These are phyloP conservation scores for Gonium pectorale DNA, from an alignment of 139 green algal genomes.

Conservation along the genomic window DNA sequence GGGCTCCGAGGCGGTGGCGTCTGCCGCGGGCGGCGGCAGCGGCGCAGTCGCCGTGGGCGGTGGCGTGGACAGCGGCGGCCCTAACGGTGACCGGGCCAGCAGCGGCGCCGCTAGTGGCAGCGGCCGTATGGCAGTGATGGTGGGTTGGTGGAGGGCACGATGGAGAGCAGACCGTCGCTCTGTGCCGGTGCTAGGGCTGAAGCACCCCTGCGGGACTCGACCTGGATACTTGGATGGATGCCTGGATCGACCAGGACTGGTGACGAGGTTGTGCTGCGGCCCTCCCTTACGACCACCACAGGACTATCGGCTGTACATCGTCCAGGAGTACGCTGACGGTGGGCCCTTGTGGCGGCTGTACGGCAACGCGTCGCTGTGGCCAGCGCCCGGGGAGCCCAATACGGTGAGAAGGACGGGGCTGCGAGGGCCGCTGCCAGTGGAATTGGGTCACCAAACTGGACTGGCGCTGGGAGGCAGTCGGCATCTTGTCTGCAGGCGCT, in stretches of 20 bases:
- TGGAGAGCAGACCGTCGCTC: too few relatives aligned
- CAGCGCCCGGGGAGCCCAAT: background rate
- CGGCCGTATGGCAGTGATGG: background rate
- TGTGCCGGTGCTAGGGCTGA: too few relatives aligned
- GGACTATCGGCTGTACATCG: slow-evolving; percentile 58
- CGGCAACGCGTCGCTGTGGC: background rate
- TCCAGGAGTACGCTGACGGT: slow-evolving; percentile 53
- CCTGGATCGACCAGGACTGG: background rate
- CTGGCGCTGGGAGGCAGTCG: too few relatives aligned
- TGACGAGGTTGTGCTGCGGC: background rate
- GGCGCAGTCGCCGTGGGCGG: too few relatives aligned
- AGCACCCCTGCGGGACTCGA: background rate
- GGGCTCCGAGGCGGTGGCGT: background rate
- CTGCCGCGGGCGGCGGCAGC: too few relatives aligned
- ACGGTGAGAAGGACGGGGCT: background rate
- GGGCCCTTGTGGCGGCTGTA: background rate
- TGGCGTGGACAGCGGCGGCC: too few relatives aligned
- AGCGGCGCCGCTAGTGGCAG: background rate
- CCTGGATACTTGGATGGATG: background rate
- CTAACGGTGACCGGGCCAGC: too few relatives aligned
- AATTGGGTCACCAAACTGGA: too few relatives aligned
- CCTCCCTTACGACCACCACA: background rate
- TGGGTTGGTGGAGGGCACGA: background rate
- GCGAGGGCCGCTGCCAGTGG: background rate
- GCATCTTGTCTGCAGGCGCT: too few relatives aligned